Evolutionary conservation across 192 early-diverging fungal genomes (phyloP).

Genomic region (Entomortierella parvispora): DNA sequence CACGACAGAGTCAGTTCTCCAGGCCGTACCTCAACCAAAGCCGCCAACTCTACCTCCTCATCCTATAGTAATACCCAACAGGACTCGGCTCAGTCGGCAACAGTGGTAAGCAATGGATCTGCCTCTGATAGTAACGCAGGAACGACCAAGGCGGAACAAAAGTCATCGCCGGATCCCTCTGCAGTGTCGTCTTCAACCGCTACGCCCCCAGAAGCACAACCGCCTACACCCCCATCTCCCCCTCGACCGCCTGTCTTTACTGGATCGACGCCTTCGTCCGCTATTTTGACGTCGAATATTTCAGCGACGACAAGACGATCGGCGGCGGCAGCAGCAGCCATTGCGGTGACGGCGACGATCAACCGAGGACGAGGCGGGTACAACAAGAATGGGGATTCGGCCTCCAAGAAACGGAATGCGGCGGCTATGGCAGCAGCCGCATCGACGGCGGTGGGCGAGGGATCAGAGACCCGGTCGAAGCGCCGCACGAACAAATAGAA

Average conservation of each 20-base stretch:
- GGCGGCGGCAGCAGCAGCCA: conserved; percentile 40
- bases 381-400: conserved; percentile 4
- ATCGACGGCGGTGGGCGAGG: conserved; percentile 2
- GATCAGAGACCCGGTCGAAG: conserved; percentile 29
- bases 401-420: conserved; percentile 21
- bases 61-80: background rate
- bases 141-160: background rate
- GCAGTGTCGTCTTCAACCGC: background rate
- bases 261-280: conserved; percentile 38
- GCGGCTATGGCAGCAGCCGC: conserved; percentile 2
- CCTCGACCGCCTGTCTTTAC: background rate
- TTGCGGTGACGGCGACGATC: conserved; percentile 31
- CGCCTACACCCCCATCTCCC: background rate
- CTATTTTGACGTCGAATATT: conserved; percentile 39
- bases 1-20: conserved; percentile 21
- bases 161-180: background rate
- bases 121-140: background rate
- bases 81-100: background rate
- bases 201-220: background rate
- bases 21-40: background rate
- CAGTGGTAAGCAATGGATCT: background rate
- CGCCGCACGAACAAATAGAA: conserved; percentile 24
- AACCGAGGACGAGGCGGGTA: conserved; percentile 18
- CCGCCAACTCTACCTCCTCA: background rate
- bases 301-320: conserved; percentile 39